These are phyloP conservation scores for Eimeria maxima DNA, from an alignment of 169 alveolate genomes.

Conservation along the genomic window DNA sequence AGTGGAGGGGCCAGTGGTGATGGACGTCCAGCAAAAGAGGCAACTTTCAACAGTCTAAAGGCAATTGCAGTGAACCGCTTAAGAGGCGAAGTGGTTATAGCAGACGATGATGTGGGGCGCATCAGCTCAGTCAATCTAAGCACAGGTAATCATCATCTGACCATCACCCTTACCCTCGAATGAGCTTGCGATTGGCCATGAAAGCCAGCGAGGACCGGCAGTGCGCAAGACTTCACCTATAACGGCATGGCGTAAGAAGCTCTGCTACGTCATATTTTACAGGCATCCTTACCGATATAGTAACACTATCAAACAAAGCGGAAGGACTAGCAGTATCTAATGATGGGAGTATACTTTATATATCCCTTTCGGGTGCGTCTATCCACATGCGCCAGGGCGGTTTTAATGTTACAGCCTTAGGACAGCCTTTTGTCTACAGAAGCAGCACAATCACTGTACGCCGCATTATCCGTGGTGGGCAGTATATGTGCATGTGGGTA, in stretches of 20 bases:
- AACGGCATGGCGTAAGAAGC: no score
- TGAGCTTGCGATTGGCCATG: background rate
- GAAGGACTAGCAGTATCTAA: constrained; percentile 42
- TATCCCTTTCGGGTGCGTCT: constrained; percentile 4
- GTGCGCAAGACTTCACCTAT: no score
- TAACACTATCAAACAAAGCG: background rate
- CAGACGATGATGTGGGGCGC: background rate
- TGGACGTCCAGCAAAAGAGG: background rate
- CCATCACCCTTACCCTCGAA: no score
- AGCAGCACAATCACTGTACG: background rate
- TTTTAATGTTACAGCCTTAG: no score
- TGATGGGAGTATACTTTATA: constrained; percentile 21
- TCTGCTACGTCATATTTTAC: background rate
- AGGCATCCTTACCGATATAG: constrained; percentile 8
- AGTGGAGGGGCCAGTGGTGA: background rate
- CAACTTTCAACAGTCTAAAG: background rate
- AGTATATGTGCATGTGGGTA: background rate
- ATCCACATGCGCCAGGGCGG: background rate
- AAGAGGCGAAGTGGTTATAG: constrained; percentile 31
- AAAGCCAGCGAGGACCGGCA: background rate
- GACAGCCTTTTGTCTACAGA: no score
- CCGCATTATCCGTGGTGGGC: background rate
- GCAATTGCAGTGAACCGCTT: constrained; percentile 20
- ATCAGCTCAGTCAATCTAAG: constrained; percentile 13
- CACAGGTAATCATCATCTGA: background rate